Conservation (phyloP, 371 early-diverging fungal genomes). For the Synchytrium microbalum region DNA sequence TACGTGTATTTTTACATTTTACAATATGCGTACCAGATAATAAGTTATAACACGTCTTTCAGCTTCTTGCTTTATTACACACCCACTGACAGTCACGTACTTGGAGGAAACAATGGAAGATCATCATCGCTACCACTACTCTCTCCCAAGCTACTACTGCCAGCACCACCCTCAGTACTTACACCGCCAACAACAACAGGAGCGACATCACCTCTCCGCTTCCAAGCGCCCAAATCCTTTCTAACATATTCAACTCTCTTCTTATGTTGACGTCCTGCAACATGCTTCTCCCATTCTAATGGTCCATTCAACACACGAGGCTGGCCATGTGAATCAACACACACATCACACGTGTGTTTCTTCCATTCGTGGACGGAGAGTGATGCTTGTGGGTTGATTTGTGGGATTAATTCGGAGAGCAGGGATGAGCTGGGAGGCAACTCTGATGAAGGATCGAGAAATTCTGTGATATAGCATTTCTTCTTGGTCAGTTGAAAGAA, state of each 20-base stretch:
- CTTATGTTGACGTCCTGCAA: conserved; percentile 21
- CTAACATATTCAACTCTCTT: conserved; percentile 1
- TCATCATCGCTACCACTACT: no score
- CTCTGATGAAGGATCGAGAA: background rate
- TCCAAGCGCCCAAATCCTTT: background rate
- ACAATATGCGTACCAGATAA: no score
- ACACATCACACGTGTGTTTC: conserved; percentile 22
- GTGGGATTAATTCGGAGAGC: background rate
- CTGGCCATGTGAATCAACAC: conserved; percentile 22
- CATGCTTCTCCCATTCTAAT: conserved; percentile 31
- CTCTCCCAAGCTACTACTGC: no score
- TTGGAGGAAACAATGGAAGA: no score
- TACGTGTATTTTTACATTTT: no score
- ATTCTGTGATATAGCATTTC: background rate
- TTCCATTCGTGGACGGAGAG: conserved; percentile 13
- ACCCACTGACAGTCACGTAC: no score
- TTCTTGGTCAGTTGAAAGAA: background rate
- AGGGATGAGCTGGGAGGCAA: conserved; percentile 5
- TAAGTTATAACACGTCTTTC: no score
- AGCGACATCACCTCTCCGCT: background rate
- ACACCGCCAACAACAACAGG: no score
- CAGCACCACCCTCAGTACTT: no score
- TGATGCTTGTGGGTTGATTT: background rate
- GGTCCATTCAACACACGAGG: conserved; percentile 27
- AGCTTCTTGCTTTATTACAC: no score